Evolutionary conservation across 2,329 filamentous ascomycete species (phyloP), one percentile per base, ranked within the genome.

Genomic region (Immersiporthe knoxdaviesiana): DNA sequence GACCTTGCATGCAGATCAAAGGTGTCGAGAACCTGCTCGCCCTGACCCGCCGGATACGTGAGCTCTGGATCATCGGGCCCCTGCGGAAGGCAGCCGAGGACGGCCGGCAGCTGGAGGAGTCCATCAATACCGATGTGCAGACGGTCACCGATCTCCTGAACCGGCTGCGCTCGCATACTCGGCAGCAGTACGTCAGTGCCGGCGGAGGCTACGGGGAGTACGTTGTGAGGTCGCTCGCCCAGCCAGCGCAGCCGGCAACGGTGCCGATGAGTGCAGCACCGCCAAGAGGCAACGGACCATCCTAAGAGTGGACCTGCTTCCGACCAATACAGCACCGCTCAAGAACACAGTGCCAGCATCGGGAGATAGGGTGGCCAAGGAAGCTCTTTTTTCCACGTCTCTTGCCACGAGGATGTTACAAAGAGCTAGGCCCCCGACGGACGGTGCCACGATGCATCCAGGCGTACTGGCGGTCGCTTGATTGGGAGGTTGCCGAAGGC

Each of bases 61-160:
- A 83, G 67, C 77, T 86, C 32, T 85, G 84, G 83, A 78, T 85
- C 14, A 79, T 81, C 67, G 84, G 84, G 1, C 80, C 84, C 1
- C 76, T 86, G 32, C 79, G 79, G 68, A 78, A 77, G 60, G 79
- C 82, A 4, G 81, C 80, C 58, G 81, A 84, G 63, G 81, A 81
- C 50, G 79, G 81, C 65, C 77, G 74, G 59, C 77, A 80, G 72
- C 78, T 77, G 35, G 77, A 78, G 67, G 72, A 79, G 58, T 70
- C 60, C 18, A 77, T 79, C 63, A 79, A 79, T 59, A 72, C 71
- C 11, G 78, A 79, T 68, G 82, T 83, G 41, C 75, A 77, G 47
- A 72, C 72, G 4, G 78, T 84, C 63, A 75, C 79, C 2, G 68
- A 64, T 6, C 72, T 79, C 35, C 75, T 81, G 54, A 78, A 79